Evolutionary conservation across 495 filamentous ascomycete genomes (phyloP), one percentile per base, ranked within the genome.

Genomic region (Umbilicaria muhlenbergii): DNA sequence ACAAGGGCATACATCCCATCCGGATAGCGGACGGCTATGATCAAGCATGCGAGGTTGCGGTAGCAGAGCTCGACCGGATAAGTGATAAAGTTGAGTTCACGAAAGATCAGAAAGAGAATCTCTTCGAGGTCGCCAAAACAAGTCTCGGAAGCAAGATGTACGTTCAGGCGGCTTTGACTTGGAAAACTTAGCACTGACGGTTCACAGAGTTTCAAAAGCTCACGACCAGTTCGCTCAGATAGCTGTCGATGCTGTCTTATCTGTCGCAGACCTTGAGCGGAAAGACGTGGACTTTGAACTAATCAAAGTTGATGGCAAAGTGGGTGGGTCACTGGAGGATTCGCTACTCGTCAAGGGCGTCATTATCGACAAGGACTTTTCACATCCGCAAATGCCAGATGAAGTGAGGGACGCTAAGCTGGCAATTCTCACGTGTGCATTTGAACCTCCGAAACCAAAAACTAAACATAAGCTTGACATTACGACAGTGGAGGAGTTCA

Each of bases 401-500:
- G 82, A 94, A 61, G 89, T 99, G 42, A 70, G 66, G 43, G 84
- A 99, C 64, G 91, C 92, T 52, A 96, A 95, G 66, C 73, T 99
- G 54, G 91, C 91, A 34, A 96, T 99, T 54, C 69, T 99, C 37
- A 99, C 91, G 36, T 99, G 91, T 59, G 87, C 91, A 1, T 96
- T 99, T 61, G 91, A 99, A 66, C 91, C 91, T n/a, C 91, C 91
- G 13, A 99, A 99, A 73, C 91, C 91, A 38, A 99, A 99, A 78
- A 99, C 91, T 19, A 99, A 99, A 75, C 91, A 99, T 67, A 94
- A 94, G 74, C 74, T 99, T 28, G 92, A 99, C 53, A 99, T 99
- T 59, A 92, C 87, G 44, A 83, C 78, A 38, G 89, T 99, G 10
- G 88, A 95, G 47, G 91, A 99, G 62, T 99, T 93, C 69, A 94